Evolutionary conservation across 169 alveolate genomes (phyloP).

Genomic region (Plasmodium ovale): DNA sequence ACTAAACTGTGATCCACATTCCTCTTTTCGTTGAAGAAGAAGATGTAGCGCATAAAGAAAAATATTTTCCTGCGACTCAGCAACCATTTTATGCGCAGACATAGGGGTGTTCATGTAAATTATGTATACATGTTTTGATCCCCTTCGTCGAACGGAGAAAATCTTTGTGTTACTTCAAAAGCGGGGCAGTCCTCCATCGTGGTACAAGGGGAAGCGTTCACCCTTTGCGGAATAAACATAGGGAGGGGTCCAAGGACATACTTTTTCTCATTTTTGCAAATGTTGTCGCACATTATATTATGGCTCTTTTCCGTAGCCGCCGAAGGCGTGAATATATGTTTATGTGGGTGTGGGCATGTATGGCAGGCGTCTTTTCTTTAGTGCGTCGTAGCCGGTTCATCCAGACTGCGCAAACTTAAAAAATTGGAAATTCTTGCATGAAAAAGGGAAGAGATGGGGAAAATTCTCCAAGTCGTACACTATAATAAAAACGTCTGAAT

Average conservation of each 20-base stretch:
- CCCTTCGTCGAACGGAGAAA: no score
- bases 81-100: not conserved
- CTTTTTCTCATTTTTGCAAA: slow-evolving; percentile 47
- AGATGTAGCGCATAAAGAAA: no score
- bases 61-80: no score
- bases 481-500: not conserved
- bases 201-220: slow-evolving; percentile 17
- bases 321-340: not conserved
- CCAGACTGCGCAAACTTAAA: not conserved
- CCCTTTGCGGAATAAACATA: not conserved
- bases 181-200: slow-evolving; percentile 39
- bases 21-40: no score
- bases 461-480: not conserved
- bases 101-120: not conserved
- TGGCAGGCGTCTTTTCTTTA: no score
- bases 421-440: not conserved
- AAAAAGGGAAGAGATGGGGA: not conserved
- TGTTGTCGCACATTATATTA: slow-evolving; percentile 67
- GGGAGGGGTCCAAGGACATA: slow-evolving; percentile 41
- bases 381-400: not conserved
- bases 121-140: not conserved
- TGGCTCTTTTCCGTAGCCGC: not conserved
- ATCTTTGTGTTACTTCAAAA: slow-evolving; percentile 25
- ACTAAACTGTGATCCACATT: no score
- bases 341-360: not conserved